These are phyloP conservation scores for Pneumocystis jirovecii DNA, from an alignment of 1,139 yeast genomes.

Conservation along the genomic window DNA sequence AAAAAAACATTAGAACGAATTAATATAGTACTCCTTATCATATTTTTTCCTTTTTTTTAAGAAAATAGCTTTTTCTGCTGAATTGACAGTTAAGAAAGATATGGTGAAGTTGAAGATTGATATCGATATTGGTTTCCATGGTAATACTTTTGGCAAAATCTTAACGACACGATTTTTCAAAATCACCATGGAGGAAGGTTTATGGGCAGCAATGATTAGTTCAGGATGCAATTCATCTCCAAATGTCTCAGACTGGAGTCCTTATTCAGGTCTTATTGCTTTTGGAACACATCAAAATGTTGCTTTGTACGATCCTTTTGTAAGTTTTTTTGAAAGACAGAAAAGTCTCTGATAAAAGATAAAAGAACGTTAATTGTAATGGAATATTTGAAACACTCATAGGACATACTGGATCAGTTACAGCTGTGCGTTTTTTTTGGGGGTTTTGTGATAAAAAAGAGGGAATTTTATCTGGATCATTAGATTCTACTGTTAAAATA, in stretches of 20 bases:
- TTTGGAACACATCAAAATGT: constrained; percentile 7
- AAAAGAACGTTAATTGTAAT: neutral
- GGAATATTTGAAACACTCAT: constrained; percentile 19
- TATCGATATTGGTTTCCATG: neutral
- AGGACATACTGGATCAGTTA: constrained; percentile 23
- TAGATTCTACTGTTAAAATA: constrained; percentile 44
- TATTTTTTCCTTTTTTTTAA: neutral
- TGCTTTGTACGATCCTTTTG: constrained; percentile 7
- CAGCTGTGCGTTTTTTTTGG: constrained; percentile 22
- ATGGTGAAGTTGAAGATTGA: neutral
- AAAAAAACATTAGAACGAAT: neutral
- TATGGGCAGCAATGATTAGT: neutral
- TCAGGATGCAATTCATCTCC: neutral
- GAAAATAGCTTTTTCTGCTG: neutral
- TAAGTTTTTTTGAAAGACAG: neutral
- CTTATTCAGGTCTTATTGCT: constrained; percentile 4
- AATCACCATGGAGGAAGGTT: neutral
- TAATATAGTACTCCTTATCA: neutral
- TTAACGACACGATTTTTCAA: neutral
- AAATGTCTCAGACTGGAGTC: neutral
- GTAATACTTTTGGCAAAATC: neutral
- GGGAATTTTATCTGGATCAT: constrained; percentile 45
- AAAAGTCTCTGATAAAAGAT: neutral
- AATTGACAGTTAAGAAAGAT: neutral
- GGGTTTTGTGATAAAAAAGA: constrained; percentile 19